phyloP scores from a whole-genome alignment of 441 rosid species.

The Gossypium schwendimanii region DNA sequence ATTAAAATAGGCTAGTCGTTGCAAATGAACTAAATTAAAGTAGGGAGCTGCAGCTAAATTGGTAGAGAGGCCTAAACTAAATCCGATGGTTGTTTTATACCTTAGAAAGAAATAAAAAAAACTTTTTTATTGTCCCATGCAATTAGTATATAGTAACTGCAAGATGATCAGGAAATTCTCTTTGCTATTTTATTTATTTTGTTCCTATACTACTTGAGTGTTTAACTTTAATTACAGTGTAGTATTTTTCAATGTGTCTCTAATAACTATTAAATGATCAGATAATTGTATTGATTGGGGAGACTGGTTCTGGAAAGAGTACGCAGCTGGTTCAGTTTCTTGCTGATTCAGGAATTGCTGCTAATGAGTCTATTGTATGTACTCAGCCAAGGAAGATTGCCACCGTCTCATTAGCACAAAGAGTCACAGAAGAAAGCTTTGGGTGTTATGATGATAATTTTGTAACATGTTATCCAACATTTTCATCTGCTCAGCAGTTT shows the following conservation, averaged over 20 bases:
- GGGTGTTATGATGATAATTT: conserved; percentile 56
- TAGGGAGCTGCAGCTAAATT: background rate
- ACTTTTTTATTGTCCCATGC: background rate
- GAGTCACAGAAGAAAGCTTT: conserved; percentile 65
- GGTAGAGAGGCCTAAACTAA: background rate
- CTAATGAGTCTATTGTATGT: conserved; percentile 56
- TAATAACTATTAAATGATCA: conserved; percentile 26
- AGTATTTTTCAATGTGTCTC: background rate
- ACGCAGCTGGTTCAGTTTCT: conserved; percentile 89
- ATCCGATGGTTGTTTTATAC: background rate
- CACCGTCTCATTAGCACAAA: conserved; percentile 58
- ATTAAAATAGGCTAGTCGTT: background rate
- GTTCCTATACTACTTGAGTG: background rate
- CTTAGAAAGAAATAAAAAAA: background rate
- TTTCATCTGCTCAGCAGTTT: conserved; percentile 47
- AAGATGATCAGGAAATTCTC: background rate
- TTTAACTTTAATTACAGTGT: background rate
- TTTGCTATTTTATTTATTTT: background rate
- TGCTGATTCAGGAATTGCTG: conserved; percentile 73
- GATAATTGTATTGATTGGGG: conserved; percentile 73
- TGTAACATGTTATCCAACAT: conserved; percentile 49
- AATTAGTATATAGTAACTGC: background rate
- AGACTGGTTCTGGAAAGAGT: conserved; percentile 97
- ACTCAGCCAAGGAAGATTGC: conserved; percentile 91
- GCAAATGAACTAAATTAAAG: background rate